Evolutionary conservation across 139 green algal genomes (phyloP).

Genomic region (Auxenochlorella protothecoides): DNA sequence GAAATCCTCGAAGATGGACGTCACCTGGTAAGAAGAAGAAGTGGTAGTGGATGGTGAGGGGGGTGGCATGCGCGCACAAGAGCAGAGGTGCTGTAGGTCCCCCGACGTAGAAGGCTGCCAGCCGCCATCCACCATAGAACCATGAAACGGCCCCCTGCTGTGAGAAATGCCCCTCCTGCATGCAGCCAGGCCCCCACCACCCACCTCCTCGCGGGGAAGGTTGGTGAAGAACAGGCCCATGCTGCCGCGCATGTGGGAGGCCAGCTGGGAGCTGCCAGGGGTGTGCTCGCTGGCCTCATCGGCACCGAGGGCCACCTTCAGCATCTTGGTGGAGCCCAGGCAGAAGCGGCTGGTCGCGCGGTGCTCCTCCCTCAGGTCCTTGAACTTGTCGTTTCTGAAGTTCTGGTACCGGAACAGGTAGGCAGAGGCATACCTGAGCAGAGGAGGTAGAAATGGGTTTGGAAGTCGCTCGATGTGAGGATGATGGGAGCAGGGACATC

Average conservation of each 20-base stretch:
- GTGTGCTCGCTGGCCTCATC: slow-evolving; percentile 64
- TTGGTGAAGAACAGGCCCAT: slow-evolving; percentile 87
- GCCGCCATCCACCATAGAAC: too few species aligned
- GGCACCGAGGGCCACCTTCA: slow-evolving; percentile 81
- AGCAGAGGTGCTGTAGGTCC: too few species aligned
- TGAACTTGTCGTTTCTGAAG: slow-evolving; percentile 90
- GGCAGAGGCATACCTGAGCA: slow-evolving; percentile 53
- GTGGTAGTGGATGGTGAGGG: too few species aligned
- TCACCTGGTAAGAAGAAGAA: slow-evolving; percentile 13
- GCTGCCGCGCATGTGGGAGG: slow-evolving; percentile 52
- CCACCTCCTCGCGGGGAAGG: slow-evolving; percentile 57
- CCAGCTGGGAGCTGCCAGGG: slow-evolving; percentile 46
- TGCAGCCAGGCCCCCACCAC: too few species aligned
- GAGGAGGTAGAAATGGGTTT: background rate
- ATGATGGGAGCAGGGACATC: too few species aligned
- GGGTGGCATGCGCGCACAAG: too few species aligned
- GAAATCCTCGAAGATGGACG: slow-evolving; percentile 30
- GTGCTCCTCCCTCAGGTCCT: slow-evolving; percentile 74
- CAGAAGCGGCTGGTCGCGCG: slow-evolving; percentile 74
- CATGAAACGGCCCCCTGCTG: too few species aligned
- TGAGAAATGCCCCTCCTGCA: too few species aligned
- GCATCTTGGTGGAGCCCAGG: slow-evolving; percentile 78
- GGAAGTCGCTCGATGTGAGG: too few species aligned
- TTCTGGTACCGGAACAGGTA: slow-evolving; percentile 86
- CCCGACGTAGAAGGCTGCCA: too few species aligned